phyloP scores from a whole-genome alignment of 2,329 filamentous ascomycete species.

The Torrubiella hemipterigena region DNA sequence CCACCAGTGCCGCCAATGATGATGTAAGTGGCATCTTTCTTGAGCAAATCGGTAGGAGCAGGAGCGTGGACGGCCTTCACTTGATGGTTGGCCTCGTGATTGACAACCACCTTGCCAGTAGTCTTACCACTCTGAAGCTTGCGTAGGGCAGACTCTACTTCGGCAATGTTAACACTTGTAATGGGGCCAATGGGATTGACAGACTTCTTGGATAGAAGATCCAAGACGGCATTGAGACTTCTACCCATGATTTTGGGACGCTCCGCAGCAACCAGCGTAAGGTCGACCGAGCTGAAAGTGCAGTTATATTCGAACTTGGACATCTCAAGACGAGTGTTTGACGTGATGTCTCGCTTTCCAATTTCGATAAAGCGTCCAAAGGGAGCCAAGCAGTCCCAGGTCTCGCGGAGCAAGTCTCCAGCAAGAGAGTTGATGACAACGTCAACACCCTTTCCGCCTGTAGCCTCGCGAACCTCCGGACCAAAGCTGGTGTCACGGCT shows the following conservation, averaged over 20 bases:
- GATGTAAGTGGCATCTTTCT: slow-evolving; percentile 32
- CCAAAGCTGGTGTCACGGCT: slow-evolving; percentile 13
- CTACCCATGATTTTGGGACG: slow-evolving; percentile 26
- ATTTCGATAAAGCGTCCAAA: slow-evolving; percentile 36
- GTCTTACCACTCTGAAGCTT: slow-evolving; percentile 21
- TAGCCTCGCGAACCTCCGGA: slow-evolving; percentile 13
- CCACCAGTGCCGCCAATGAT: slow-evolving; percentile 41
- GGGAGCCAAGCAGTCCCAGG: slow-evolving; percentile 29
- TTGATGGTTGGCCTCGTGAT: slow-evolving; percentile 26
- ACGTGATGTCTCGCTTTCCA: slow-evolving; percentile 23
- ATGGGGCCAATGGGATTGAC: slow-evolving; percentile 24
- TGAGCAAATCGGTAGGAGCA: slow-evolving; percentile 17
- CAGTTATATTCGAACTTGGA: slow-evolving; percentile 33
- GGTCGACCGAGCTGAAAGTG: slow-evolving; percentile 32
- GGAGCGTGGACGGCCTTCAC: slow-evolving; percentile 21
- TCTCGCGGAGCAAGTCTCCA: slow-evolving; percentile 27
- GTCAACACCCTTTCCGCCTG: slow-evolving; percentile 48
- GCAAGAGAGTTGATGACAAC: slow-evolving; percentile 47
- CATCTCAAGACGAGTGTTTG: slow-evolving; percentile 33
- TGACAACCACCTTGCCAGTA: slow-evolving; percentile 31
- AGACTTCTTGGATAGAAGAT: slow-evolving; percentile 19
- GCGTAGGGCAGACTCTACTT: slow-evolving; percentile 24
- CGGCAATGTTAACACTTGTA: slow-evolving; percentile 21
- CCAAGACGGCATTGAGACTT: slow-evolving; percentile 23
- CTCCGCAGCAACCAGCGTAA: slow-evolving; percentile 29